phyloP scores from a whole-genome alignment of 768 basidiomycete genomes.

The Exidia glandulosa region DNA sequence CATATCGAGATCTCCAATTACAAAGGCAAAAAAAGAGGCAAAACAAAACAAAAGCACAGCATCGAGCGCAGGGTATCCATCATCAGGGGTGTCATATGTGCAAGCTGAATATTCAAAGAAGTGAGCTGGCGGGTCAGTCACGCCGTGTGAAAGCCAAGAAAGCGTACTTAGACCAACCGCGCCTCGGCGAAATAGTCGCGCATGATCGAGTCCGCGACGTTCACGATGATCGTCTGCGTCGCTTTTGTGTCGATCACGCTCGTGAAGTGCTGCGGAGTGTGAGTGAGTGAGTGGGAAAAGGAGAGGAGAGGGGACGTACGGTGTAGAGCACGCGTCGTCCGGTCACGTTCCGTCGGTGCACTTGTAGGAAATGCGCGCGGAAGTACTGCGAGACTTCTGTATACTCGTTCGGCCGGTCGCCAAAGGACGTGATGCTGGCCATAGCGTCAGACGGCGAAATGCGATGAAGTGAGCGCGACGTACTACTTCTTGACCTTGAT shows the following conservation, averaged over 20 bases:
- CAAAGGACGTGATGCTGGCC: slow-evolving; percentile 67
- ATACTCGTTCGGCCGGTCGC: slow-evolving; percentile 58
- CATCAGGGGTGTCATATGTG: no score
- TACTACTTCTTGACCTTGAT: slow-evolving; percentile 67
- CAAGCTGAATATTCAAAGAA: background rate
- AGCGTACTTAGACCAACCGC: slow-evolving; percentile 42
- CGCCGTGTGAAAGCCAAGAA: background rate
- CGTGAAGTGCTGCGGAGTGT: slow-evolving; percentile 44
- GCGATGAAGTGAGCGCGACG: no score
- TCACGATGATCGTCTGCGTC: slow-evolving; percentile 65
- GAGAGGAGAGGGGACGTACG: slow-evolving; percentile 31
- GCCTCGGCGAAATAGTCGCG: slow-evolving; percentile 64
- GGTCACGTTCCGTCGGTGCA: slow-evolving; percentile 62
- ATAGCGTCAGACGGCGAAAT: no score
- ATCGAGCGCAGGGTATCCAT: no score
- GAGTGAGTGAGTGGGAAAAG: background rate
- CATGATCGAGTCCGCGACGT: slow-evolving; percentile 68
- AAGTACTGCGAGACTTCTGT: slow-evolving; percentile 69
- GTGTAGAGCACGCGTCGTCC: slow-evolving; percentile 53
- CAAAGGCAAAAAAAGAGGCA: no score
- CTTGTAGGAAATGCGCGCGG: slow-evolving; percentile 72
- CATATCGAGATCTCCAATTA: no score
- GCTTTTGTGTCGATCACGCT: slow-evolving; percentile 75
- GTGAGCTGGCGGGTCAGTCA: background rate
- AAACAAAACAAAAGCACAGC: no score